A percentile compares a stretch with the other conserved stretches of the same genome.
These are phyloP conservation scores for Cryphonectria nitschkei DNA, from an alignment of 2,329 filamentous ascomycete genomes.

Conservation along the genomic window DNA sequence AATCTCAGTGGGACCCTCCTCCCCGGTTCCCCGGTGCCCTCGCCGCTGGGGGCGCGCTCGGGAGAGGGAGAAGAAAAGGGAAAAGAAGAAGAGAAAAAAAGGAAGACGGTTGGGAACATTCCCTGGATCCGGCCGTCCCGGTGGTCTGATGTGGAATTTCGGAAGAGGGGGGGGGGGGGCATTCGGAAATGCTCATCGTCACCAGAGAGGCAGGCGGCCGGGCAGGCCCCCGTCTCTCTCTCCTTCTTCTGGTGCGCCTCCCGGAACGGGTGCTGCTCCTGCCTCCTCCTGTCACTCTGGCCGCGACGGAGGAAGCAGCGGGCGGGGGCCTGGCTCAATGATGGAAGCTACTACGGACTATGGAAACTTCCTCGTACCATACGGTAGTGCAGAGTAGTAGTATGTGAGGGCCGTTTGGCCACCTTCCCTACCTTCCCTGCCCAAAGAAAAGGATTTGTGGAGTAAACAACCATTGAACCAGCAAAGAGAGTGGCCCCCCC, in stretches of 20 bases:
- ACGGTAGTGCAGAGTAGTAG: too few relatives aligned
- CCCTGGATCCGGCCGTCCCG: too few relatives aligned
- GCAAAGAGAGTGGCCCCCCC: neutral
- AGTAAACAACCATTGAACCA: conserved; percentile 12
- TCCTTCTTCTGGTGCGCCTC: neutral
- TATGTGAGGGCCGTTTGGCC: neutral
- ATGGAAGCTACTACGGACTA: neutral
- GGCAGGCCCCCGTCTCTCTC: too few relatives aligned
- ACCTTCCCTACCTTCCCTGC: too few relatives aligned
- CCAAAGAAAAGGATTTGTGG: conserved; percentile 1
- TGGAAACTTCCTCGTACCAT: conserved; percentile 2
- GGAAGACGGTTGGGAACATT: neutral
- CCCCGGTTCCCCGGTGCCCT: neutral
- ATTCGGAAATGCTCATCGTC: conserved; percentile 5
- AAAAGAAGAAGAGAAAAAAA: neutral
- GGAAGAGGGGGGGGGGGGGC: neutral
- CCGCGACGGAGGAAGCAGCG: conserved; percentile 18
- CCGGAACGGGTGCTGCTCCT: neutral
- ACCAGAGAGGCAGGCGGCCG: too few relatives aligned
- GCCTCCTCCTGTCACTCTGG: conserved; percentile 23
- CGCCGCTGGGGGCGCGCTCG: neutral
- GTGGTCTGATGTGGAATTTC: too few relatives aligned
- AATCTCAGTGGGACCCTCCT: neutral
- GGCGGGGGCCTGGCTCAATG: neutral
- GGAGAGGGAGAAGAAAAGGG: neutral